A percentile compares a stretch with the other conserved stretches of the same genome.
Conservation (phyloP, 129 eudicot species). For the Oenanthe sinensis region DNA sequence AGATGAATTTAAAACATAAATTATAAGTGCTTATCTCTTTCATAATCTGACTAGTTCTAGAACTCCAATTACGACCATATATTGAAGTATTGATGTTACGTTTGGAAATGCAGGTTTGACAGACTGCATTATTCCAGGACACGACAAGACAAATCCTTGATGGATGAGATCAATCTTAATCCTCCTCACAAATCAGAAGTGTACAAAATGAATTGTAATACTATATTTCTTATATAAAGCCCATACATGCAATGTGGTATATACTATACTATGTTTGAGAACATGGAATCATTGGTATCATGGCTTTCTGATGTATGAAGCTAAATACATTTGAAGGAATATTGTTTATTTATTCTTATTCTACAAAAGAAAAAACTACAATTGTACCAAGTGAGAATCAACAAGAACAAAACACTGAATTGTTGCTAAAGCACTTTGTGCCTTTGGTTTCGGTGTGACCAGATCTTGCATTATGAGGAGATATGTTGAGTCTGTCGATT, state of each 20-base stretch:
- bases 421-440: constrained; percentile 42
- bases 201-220: background rate
- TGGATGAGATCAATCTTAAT: too few species aligned
- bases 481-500: constrained; percentile 45
- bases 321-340: background rate
- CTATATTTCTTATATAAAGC: background rate
- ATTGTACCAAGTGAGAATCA: constrained; percentile 12
- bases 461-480: constrained; percentile 18
- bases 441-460: constrained; percentile 23
- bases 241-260: background rate
- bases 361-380: background rate
- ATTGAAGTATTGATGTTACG: too few species aligned
- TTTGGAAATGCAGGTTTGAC: background rate
- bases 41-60: background rate
- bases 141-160: background rate
- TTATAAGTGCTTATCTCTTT: too few species aligned
- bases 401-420: constrained; percentile 64
- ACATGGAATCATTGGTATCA: background rate
- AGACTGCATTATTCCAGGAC: background rate
- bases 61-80: too few species aligned
- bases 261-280: background rate
- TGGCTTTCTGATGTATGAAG: background rate
- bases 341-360: background rate
- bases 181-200: too few species aligned
- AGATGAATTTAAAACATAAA: too few species aligned